Percentiles rank a stretch among this genome's conserved stretches.
Conservation (phyloP, 768 basidiomycete species). For the Lentinula sp. region DNA sequence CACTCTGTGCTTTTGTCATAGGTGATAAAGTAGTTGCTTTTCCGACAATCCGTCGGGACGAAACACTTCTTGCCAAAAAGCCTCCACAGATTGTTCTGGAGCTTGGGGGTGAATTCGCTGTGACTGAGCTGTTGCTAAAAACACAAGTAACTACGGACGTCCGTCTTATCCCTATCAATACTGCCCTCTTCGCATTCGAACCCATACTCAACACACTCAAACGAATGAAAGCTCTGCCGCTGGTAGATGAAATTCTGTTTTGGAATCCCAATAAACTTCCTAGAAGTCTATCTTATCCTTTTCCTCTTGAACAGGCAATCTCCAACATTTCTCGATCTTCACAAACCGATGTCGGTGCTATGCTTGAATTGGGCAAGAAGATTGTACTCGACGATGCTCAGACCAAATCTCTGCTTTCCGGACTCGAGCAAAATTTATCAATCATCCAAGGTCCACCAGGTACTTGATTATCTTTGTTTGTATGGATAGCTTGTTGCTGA, state of each 20-base stretch:
- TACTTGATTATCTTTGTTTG: conserved; percentile 15
- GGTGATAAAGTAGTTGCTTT: conserved; percentile 46
- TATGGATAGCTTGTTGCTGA: neutral
- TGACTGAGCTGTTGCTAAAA: conserved; percentile 29
- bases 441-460: conserved; percentile 72
- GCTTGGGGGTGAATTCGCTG: conserved; percentile 36
- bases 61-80: conserved; percentile 39
- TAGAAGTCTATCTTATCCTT: conserved; percentile 6
- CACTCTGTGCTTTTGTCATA: conserved; percentile 45
- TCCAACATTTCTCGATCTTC: conserved; percentile 22
- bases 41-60: conserved; percentile 47
- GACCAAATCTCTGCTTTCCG: conserved; percentile 37
- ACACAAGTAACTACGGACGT: conserved; percentile 30
- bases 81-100: conserved; percentile 50
- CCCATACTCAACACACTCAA: conserved; percentile 57
- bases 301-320: conserved; percentile 20
- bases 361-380: conserved; percentile 29
- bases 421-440: conserved; percentile 50
- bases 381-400: conserved; percentile 52
- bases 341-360: conserved; percentile 29
- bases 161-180: conserved; percentile 52
- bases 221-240: conserved; percentile 34
- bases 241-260: conserved; percentile 45
- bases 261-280: conserved; percentile 33
- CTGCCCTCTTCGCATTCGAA: conserved; percentile 57